Evolutionary conservation across 2,329 filamentous ascomycete genomes (phyloP), one percentile per base, ranked within the genome.

Genomic region (Pseudogymnoascus pannorum): DNA sequence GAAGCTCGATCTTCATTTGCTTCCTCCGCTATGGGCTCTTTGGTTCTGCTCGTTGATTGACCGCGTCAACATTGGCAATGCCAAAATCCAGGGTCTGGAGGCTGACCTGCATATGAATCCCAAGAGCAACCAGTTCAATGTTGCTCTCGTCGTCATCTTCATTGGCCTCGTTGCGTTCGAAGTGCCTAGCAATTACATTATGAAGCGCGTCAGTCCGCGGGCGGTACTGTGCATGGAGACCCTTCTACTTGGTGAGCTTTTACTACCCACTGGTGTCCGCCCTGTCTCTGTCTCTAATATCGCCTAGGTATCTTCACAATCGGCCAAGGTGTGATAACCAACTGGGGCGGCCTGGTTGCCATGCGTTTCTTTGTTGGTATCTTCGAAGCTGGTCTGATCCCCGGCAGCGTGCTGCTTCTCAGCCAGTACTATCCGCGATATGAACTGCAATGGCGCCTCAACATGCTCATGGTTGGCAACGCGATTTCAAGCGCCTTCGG

Each of bases 41-140:
- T 92, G 92, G 68, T 79, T 92, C 1, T 79, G 91, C 59, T 87
- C 86, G 63, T 92, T 91, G 72, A 79, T 92, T 44, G 85, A 88
- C 69, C 80, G 87, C 14, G 92, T 90, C 31, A 93, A 94, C 68
- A 92, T 94, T 63, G 89, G 89, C 44, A 94, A 80, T 75, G 91
- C 84, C 42, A 86, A 84, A 66, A 81, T 87, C 63, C 81, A 80
- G 26, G 79, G 80, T 1, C 67, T 91, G 54, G 83, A 88, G 71
- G 73, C 78, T 60, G 87, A 89, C 66, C 76, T 90, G 3, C 76
- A 79, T 14, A 74, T 91, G 64, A 71, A 72, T 29, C 62, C 69
- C 16, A 64, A 64, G 38, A 60, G 64, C 22, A 65, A 64, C 60
- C 62, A 68, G 57, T 64, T 69, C 14, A 69, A 69, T n/a, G 35